These are phyloP conservation scores for Neurospora pannonica DNA, from an alignment of 495 filamentous ascomycete genomes.

Conservation along the genomic window DNA sequence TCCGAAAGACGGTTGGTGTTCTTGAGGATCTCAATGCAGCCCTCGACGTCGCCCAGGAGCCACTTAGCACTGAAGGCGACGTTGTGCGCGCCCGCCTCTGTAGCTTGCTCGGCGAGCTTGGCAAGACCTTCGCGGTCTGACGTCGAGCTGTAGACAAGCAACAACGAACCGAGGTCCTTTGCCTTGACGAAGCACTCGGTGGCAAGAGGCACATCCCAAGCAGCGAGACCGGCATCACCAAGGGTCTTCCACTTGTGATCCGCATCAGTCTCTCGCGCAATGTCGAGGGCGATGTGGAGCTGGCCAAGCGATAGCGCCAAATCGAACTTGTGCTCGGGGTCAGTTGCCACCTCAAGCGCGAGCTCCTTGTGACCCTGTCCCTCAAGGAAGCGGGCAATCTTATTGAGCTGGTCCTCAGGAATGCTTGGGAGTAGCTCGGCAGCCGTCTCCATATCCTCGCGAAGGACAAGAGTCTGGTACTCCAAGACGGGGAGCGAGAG, in stretches of 20 bases:
- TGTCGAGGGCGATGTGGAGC: slow-evolving; percentile 71
- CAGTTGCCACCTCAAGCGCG: slow-evolving; percentile 90
- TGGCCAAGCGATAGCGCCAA: slow-evolving; percentile 76
- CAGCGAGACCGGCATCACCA: slow-evolving; percentile 78
- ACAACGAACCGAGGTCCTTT: slow-evolving; percentile 78
- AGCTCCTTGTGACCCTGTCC: slow-evolving; percentile 95
- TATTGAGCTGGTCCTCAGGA: slow-evolving; percentile 85
- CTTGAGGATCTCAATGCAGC: slow-evolving; percentile 69
- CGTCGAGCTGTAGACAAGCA: slow-evolving; percentile 78
- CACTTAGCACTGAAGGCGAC: slow-evolving; percentile 86
- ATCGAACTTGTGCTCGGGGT: slow-evolving; percentile 94
- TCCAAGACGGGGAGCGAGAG: slow-evolving; percentile 92
- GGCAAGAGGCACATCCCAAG: slow-evolving; percentile 80
- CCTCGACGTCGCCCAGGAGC: slow-evolving; percentile 74
- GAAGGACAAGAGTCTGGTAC: slow-evolving; percentile 93
- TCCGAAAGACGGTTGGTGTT: slow-evolving; percentile 73
- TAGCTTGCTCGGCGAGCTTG: slow-evolving; percentile 62
- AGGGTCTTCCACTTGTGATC: slow-evolving; percentile 98
- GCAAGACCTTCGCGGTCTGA: slow-evolving; percentile 64
- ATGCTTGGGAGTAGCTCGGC: slow-evolving; percentile 75
- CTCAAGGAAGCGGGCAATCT: slow-evolving; percentile 95
- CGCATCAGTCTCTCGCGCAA: slow-evolving; percentile 72
- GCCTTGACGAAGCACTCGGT: slow-evolving; percentile 87
- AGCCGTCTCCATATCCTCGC: slow-evolving; percentile 89
- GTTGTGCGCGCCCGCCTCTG: slow-evolving; percentile 71